These are phyloP conservation scores for Xylariaceae sp. DNA, from an alignment of 2,329 filamentous ascomycete genomes.

Conservation along the genomic window DNA sequence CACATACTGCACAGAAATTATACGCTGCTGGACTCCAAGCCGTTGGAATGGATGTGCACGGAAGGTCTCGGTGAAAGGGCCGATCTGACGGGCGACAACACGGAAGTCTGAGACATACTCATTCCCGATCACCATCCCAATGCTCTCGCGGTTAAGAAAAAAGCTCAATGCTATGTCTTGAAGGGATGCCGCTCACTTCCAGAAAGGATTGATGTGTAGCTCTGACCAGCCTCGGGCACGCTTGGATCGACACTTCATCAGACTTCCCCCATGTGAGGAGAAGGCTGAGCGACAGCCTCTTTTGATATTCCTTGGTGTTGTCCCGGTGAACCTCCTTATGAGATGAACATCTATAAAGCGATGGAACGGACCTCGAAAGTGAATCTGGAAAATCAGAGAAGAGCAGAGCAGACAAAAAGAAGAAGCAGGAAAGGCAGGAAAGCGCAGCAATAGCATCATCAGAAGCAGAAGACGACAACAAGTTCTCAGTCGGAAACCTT, in stretches of 20 bases:
- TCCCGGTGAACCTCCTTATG: not conserved
- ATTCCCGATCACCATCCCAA: conserved; percentile 2
- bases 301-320: not conserved
- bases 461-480: conserved; percentile 2
- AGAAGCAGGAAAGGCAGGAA: too few species aligned
- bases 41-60: conserved; percentile 9
- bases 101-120: conserved; percentile 8
- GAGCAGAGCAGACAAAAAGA: conserved; percentile 2
- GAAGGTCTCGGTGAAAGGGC: conserved; percentile 3
- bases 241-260: conserved; percentile 3
- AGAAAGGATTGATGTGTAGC: conserved; percentile 6
- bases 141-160: not conserved
- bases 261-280: not conserved
- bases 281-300: not conserved
- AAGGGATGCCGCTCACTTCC: conserved; percentile 3
- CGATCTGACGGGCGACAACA: conserved; percentile 2
- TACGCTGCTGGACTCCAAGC: not conserved
- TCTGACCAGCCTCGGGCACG: conserved; percentile 2
- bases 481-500: conserved; percentile 1
- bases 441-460: conserved; percentile 6
- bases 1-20: not conserved
- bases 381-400: not conserved
- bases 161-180: conserved; percentile 2
- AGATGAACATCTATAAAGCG: conserved; percentile 11
- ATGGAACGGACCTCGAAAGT: conserved; percentile 1